Conservation (phyloP, 805 yeast genomes). For the Monosporozyma siamensis region DNA sequence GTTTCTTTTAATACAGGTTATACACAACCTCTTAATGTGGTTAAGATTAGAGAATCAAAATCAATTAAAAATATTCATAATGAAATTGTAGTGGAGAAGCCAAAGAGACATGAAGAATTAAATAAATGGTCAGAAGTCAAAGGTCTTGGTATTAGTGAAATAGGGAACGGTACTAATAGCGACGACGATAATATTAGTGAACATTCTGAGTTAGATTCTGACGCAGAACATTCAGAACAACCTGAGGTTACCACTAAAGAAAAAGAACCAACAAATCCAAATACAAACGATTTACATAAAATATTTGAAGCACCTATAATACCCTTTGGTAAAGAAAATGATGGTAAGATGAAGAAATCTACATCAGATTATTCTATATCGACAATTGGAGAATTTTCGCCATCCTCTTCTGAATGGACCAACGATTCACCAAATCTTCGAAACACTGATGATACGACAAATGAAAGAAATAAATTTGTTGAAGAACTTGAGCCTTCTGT, state of each 20-base stretch:
- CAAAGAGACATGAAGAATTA: not conserved
- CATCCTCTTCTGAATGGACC: constrained; percentile 37
- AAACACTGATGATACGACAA: constrained; percentile 1
- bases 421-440: constrained; percentile 32
- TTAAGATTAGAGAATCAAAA: constrained; percentile 15
- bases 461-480: not conserved
- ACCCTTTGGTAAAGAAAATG: constrained; percentile 18
- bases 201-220: not conserved
- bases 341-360: constrained; percentile 20
- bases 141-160: not conserved
- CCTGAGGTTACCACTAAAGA: not conserved
- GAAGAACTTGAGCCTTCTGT: not conserved
- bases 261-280: not conserved
- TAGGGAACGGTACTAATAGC: no score
- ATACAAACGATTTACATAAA: constrained; percentile 16
- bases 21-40: constrained; percentile 22
- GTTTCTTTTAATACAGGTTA: constrained; percentile 27
- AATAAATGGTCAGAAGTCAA: not conserved
- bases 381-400: constrained; percentile 38
- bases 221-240: not conserved
- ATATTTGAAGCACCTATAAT: constrained; percentile 24
- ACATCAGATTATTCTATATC: constrained; percentile 32
- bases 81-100: not conserved
- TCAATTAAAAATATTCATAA: constrained; percentile 6
- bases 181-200: not conserved